Evolutionary conservation across 78 protist genomes (phyloP).

Genomic region (Emiliania huxleyi): DNA sequence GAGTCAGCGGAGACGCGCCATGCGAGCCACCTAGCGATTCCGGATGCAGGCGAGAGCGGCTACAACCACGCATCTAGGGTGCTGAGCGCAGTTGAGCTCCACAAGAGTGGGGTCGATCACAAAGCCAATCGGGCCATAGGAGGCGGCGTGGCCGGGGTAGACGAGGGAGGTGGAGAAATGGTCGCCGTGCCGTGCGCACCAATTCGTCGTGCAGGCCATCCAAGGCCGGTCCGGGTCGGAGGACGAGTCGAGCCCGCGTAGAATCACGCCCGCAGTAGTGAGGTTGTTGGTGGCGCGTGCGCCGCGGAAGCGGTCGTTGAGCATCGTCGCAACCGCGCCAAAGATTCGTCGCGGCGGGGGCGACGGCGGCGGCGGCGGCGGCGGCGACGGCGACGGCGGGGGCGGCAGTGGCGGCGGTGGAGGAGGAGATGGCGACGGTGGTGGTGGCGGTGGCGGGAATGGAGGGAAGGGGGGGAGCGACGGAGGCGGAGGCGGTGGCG

Average conservation of each 20-base stretch:
- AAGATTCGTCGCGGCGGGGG: neutral
- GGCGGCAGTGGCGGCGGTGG: neutral
- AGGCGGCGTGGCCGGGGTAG: neutral
- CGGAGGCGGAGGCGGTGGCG: too few species aligned
- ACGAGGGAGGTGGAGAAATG: neutral
- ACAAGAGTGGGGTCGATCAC: neutral
- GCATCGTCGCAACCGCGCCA: neutral
- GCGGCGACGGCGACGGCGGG: neutral
- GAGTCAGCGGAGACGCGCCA: too few species aligned
- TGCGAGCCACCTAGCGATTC: too few species aligned
- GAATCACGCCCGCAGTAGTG: neutral
- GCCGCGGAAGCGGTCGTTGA: neutral
- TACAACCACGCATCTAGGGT: too few species aligned
- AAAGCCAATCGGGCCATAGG: neutral
- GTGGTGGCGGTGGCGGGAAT: too few species aligned
- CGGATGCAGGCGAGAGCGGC: too few species aligned
- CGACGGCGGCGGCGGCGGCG: neutral
- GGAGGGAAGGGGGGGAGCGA: too few species aligned
- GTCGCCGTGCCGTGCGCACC: neutral
- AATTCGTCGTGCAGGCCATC: neutral
- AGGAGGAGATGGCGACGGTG: neutral
- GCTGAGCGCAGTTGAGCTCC: neutral
- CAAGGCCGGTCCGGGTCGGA: neutral
- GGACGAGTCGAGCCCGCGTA: neutral
- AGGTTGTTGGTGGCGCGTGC: neutral